Percentiles rank a stretch among this genome's conserved stretches.
Evolutionary conservation across 2,329 filamentous ascomycete genomes (phyloP).

Genomic region (Aspergillus sp.): DNA sequence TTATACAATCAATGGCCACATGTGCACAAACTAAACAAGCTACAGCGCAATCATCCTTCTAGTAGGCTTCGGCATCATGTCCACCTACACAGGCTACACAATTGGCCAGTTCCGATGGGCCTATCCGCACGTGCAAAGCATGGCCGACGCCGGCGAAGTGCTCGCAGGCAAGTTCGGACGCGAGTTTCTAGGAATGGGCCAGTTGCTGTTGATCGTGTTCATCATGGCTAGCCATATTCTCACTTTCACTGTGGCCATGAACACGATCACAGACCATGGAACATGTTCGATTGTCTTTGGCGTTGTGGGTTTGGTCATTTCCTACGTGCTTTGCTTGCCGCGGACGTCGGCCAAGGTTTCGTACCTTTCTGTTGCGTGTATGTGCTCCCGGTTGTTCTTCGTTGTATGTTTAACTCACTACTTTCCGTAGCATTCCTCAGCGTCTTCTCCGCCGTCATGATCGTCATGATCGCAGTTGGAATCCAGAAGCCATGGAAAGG

Average conservation of each 20-base stretch:
- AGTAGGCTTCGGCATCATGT: slow-evolving; percentile 57
- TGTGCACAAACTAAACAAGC: neutral
- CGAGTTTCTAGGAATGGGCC: slow-evolving; percentile 65
- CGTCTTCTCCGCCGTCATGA: slow-evolving; percentile 65
- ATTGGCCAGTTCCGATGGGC: slow-evolving; percentile 64
- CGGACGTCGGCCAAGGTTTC: slow-evolving; percentile 66
- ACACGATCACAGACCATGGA: slow-evolving; percentile 64
- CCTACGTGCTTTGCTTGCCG: slow-evolving; percentile 63
- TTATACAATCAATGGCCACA: neutral
- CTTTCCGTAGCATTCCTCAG: slow-evolving; percentile 60
- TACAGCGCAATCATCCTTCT: slow-evolving; percentile 58
- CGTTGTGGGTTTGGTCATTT: slow-evolving; percentile 62
- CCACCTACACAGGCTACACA: slow-evolving; percentile 64
- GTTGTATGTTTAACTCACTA: no score
- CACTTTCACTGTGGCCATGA: slow-evolving; percentile 71
- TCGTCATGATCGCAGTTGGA: slow-evolving; percentile 70
- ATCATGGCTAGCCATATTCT: slow-evolving; percentile 72
- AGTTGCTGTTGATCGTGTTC: slow-evolving; percentile 68
- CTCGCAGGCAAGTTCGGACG: slow-evolving; percentile 65
- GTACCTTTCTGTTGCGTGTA: slow-evolving; percentile 63
- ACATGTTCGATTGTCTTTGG: slow-evolving; percentile 69
- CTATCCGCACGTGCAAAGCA: slow-evolving; percentile 65
- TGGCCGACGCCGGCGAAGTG: slow-evolving; percentile 69
- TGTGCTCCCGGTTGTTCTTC: neutral
- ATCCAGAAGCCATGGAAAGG: slow-evolving; percentile 49